These are phyloP conservation scores for Cornus florida DNA, from an alignment of 148 eudicot species.

Conservation along the genomic window DNA sequence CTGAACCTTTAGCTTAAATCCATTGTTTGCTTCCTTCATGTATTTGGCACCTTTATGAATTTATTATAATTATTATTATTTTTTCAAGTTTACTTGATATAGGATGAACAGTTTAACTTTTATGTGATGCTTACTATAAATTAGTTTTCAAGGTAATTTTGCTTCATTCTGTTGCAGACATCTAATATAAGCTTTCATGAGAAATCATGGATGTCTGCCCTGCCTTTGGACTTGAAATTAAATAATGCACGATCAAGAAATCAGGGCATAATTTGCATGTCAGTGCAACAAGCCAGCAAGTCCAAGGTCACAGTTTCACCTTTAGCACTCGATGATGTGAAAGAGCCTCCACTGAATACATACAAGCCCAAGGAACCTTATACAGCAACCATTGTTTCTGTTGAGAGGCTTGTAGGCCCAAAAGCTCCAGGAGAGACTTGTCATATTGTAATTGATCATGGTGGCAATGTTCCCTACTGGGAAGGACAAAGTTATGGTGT, in stretches of 20 bases:
- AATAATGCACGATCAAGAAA: constrained; percentile 38
- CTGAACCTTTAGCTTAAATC: background rate
- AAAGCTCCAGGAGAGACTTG: constrained; percentile 96
- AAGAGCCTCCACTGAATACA: constrained; percentile 77
- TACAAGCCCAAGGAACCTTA: constrained; percentile 83
- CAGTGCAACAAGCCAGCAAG: constrained; percentile 68
- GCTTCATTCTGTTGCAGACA: constrained; percentile 44
- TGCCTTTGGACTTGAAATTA: constrained; percentile 37
- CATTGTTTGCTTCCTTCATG: background rate
- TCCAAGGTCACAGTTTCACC: constrained; percentile 74
- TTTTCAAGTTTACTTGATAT: background rate
- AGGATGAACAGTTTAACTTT: background rate
- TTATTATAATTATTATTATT: too few relatives aligned
- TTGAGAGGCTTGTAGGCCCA: constrained; percentile 89
- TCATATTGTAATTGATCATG: constrained; percentile 92
- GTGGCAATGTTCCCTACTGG: constrained; percentile 94
- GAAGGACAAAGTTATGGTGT: constrained; percentile 96
- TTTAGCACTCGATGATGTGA: constrained; percentile 58
- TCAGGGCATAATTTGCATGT: constrained; percentile 59
- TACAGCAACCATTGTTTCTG: constrained; percentile 82
- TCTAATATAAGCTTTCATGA: constrained; percentile 41
- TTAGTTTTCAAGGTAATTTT: constrained; percentile 10
- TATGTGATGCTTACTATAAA: background rate
- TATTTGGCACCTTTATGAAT: background rate
- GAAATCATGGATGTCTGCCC: constrained; percentile 46